Conservation (phyloP, 1,139 yeast species). For the Entelexis paramagnoliae region DNA sequence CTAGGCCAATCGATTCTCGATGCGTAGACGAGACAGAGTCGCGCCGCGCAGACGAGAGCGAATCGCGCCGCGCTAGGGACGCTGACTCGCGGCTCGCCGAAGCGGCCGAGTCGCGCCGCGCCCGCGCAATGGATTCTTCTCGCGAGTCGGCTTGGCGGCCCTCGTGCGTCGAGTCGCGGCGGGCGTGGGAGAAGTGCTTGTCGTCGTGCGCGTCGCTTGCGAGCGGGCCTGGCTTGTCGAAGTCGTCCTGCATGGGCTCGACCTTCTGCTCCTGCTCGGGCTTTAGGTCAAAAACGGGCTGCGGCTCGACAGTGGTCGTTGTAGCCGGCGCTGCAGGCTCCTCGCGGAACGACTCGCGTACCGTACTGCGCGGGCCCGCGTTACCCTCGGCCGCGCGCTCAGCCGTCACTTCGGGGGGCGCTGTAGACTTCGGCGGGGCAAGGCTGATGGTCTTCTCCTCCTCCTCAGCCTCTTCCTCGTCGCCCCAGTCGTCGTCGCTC, state of each 20-base stretch:
- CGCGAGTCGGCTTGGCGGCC: too few species aligned
- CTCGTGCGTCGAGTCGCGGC: not conserved
- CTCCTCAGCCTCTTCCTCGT: conserved; percentile 13
- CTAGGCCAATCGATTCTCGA: too few species aligned
- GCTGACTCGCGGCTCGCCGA: too few species aligned
- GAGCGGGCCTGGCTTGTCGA: not conserved
- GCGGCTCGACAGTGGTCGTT: not conserved
- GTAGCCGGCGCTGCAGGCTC: not conserved
- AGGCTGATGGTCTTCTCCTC: conserved; percentile 18
- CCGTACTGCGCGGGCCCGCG: not conserved
- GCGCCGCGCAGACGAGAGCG: too few species aligned
- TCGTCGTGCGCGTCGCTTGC: too few species aligned
- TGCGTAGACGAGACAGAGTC: too few species aligned
- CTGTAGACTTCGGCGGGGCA: conserved; percentile 10
- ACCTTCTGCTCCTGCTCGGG: conserved; percentile 1
- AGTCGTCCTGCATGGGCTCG: conserved; percentile 2
- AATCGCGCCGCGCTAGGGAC: too few species aligned
- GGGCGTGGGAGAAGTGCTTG: not conserved
- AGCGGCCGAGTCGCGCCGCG: too few species aligned
- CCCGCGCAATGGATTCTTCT: too few species aligned
- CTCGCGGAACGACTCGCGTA: not conserved
- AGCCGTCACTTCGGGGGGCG: conserved; percentile 1
- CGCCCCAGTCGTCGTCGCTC: conserved; percentile 18
- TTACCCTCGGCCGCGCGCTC: not conserved
- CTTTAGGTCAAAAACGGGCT: not conserved